These are phyloP conservation scores for Aspergillus aculeatus DNA, from an alignment of 2,329 filamentous ascomycete species.

Conservation along the genomic window DNA sequence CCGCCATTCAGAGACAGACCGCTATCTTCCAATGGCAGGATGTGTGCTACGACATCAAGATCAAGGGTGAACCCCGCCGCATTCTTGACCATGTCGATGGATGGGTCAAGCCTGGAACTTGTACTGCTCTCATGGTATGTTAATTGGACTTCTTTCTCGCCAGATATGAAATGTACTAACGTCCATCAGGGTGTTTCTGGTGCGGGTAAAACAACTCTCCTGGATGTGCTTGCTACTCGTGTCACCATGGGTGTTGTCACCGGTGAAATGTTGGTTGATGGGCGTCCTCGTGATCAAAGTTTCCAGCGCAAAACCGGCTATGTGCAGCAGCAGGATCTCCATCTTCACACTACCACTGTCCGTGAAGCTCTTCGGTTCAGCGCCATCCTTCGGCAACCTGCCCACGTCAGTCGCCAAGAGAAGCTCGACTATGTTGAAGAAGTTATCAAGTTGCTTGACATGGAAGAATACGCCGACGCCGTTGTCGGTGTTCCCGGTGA, in stretches of 20 bases:
- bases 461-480: constrained; percentile 86
- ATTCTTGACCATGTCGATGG: constrained; percentile 85
- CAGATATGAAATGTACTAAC: constrained; percentile 15
- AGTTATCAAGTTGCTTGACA: constrained; percentile 85
- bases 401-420: constrained; percentile 67
- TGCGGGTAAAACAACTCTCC: constrained; percentile 88
- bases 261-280: constrained; percentile 83
- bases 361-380: constrained; percentile 85
- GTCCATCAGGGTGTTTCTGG: constrained; percentile 67
- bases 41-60: constrained; percentile 78
- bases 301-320: constrained; percentile 94
- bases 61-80: constrained; percentile 71
- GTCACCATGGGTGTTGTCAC: constrained; percentile 85
- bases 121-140: constrained; percentile 78
- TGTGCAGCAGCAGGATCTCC: constrained; percentile 89
- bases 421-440: constrained; percentile 87
- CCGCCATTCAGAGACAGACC: constrained; percentile 61
- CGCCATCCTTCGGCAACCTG: constrained; percentile 79
- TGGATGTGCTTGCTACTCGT: constrained; percentile 82
- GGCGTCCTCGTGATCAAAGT: constrained; percentile 68
- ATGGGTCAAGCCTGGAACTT: constrained; percentile 88
- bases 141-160: too few relatives aligned
- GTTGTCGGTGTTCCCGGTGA: constrained; percentile 88
- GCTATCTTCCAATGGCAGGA: constrained; percentile 84
- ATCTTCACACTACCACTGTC: constrained; percentile 79